Base-by-base conservation (phyloP, 352 stramenopile genomes). In the Salisapilia sapeloensis region DNA sequence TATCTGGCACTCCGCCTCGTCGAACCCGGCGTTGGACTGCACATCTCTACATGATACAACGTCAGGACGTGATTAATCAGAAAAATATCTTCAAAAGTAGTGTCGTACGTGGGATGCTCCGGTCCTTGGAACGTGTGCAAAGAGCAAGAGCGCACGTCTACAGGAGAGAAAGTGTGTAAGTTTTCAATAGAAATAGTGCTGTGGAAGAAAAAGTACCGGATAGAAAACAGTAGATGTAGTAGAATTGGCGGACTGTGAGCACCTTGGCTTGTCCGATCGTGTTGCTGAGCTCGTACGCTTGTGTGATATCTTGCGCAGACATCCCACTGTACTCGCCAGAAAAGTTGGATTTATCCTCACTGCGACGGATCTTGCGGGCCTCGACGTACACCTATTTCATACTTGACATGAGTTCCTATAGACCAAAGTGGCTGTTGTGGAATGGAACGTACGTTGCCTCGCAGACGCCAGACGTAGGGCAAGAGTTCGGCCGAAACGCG, bases 221-320 rank as follows among this genome's bases (percentile, higher is more conserved):
- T 11, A 85, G 35, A 31, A 82, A 85, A 48, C 66, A 83, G 45
- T 75, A 82, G 18, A 85, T 65, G 46, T 79, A 82, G 49, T 85
- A 85, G 37, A 85, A 85, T 36, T 85, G 65, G 2, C 60, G 51
- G 17, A 85, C 46, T 3, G 50, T 81, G 22, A 85, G 43, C 7
- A 61, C 53, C 35, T 82, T 82, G 25, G 69, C 54, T 18, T 60
- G 50, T 1, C 69, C 69, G 35, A 85, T 85, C 16, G 50, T 71
- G 42, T 56, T 49, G 0, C 22, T 35, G 6, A 17, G 38, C n/a
- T 50, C 53, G 2, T 18, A 22, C 22, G 40, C 50, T 23, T 48
- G 46, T n/a, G 52, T 43, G 2, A 32, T 20, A 13, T 57, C 33
- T 2, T 49, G 3, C 31, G 38, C 5, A 37, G 25, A 3, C 24